These are phyloP conservation scores for Miscanthus lutarioriparius DNA, from an alignment of 176 grass and related monocot genomes.

Conservation along the genomic window DNA sequence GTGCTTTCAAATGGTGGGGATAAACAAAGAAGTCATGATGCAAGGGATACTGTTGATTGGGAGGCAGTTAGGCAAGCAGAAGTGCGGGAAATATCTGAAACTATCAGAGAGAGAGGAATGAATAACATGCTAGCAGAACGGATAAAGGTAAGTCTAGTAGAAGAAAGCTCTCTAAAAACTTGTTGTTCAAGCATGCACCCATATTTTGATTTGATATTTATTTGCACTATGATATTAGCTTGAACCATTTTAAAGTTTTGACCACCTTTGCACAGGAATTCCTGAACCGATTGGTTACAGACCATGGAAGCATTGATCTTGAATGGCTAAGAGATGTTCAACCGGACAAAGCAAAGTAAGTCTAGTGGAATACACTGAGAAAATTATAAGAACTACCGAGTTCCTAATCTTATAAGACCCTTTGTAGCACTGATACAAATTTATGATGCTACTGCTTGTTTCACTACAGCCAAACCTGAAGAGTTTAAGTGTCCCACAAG, in stretches of 20 bases:
- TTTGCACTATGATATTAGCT: neutral
- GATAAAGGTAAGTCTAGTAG: conserved; percentile 61
- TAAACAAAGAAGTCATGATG: conserved; percentile 49
- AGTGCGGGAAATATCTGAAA: conserved; percentile 58
- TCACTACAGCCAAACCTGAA: conserved; percentile 11
- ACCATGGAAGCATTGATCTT: conserved; percentile 80
- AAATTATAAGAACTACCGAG: conserved; percentile 12
- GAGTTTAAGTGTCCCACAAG: neutral
- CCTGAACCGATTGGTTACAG: conserved; percentile 57
- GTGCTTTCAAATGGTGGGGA: conserved; percentile 30
- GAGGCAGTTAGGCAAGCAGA: conserved; percentile 64
- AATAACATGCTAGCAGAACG: conserved; percentile 85
- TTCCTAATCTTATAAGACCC: conserved; percentile 6
- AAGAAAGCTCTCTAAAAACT: conserved; percentile 17
- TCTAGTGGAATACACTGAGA: conserved; percentile 6
- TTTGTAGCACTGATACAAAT: neutral
- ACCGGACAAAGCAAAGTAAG: conserved; percentile 87
- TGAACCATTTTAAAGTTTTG: neutral
- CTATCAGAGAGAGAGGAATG: conserved; percentile 85
- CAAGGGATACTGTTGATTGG: conserved; percentile 74
- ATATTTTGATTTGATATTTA: conserved; percentile 9
- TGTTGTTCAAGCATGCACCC: neutral
- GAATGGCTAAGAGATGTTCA: conserved; percentile 82
- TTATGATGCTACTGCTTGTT: neutral
- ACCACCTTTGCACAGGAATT: conserved; percentile 57